Evolutionary conservation across 345 rosid genomes (phyloP), one percentile per base, ranked within the genome.

Genomic region (Salix viminalis): DNA sequence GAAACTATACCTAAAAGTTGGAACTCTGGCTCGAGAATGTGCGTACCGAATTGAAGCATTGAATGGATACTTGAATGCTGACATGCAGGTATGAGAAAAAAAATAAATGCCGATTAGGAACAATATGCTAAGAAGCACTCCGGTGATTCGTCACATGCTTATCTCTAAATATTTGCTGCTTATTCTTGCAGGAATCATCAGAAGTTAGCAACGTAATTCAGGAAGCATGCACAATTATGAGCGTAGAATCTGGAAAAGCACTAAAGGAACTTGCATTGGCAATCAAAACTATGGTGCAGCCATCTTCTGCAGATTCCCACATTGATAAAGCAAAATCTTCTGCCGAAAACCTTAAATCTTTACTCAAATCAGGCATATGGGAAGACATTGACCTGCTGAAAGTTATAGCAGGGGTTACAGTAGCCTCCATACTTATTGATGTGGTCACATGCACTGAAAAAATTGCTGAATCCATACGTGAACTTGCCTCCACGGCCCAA

Each of bases 11-110:
- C 86, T 89, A 6, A 73, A 86, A 74, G 19, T 91, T 32, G 93
- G 89, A 76, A 76, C 82, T 32, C 71, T 83, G 65, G 81, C 81
- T 44, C 85, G 94, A 14, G 87, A 86, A 73, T 92, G 96, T 71
- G 93, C 93, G 75, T 88, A 86, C 46, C 61, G 87, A 28, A 82
- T 94, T 18, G 92, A 94, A 70, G 84, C 96, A 18, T 86, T 94
- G 0, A 80, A 87, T 77, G 84, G 89, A 77, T 85, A 80, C 82
- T 84, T 91, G 64, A 75, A 72, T 58, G 71, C 82, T 21, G 84
- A 87, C 62, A 32, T 81, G 62, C 85, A 84, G 81, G 94, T 90
- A 80, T 41, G 71, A n/a, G 24, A 58, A 56, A 58, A 21, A 5
- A 52, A 21, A 52, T 7, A 9, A 54, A 21, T 54, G 21, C 8